These are phyloP conservation scores for Globisporangium barbulae DNA, from an alignment of 352 stramenopile species.

Conservation along the genomic window DNA sequence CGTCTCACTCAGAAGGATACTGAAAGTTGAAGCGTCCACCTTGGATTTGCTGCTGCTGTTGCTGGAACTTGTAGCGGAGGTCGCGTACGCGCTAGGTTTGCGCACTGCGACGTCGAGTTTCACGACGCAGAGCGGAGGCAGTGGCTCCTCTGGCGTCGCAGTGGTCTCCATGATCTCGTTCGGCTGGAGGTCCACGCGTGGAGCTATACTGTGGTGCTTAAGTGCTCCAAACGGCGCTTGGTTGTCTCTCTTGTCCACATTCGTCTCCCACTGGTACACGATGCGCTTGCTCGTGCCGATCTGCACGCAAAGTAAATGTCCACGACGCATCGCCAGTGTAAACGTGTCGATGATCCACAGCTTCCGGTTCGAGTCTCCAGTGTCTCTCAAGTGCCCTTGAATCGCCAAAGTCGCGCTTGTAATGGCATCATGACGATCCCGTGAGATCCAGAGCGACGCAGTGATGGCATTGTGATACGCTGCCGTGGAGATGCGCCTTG, in stretches of 20 bases:
- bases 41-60: conserved; percentile 10
- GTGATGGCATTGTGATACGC: not conserved
- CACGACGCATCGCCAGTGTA: conserved; percentile 8
- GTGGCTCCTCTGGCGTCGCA: conserved; percentile 8
- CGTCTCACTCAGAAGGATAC: conserved; percentile 16
- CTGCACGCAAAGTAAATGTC: conserved; percentile 9
- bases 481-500: conserved; percentile 8
- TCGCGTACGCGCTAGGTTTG: conserved; percentile 8
- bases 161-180: conserved; percentile 8
- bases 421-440: conserved; percentile 14
- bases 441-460: conserved; percentile 18
- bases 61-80: not conserved
- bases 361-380: not conserved
- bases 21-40: not conserved
- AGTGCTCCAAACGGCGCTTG: not conserved
- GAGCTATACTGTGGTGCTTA: conserved; percentile 6
- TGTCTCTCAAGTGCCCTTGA: not conserved
- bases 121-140: conserved; percentile 14
- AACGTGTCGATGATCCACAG: conserved; percentile 10
- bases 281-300: conserved; percentile 7
- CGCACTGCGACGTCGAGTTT: conserved; percentile 6
- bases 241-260: not conserved
- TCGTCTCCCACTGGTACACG: conserved; percentile 12
- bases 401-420: not conserved
- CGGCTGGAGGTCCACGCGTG: conserved; percentile 1